phyloP scores from a whole-genome alignment of 2,329 filamentous ascomycete species.

The Fusarium robinianum region DNA sequence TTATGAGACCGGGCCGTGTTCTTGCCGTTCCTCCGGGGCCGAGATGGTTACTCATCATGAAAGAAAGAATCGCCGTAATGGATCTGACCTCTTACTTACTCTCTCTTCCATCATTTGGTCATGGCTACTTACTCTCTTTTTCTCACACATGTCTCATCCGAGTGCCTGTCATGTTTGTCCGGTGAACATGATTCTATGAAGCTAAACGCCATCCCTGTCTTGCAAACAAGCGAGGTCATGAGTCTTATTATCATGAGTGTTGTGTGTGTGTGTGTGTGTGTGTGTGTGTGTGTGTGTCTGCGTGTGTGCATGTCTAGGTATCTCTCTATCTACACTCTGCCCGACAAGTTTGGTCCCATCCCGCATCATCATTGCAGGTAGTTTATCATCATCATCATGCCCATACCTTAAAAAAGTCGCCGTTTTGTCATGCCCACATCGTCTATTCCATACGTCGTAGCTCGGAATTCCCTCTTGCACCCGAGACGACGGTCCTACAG shows the following conservation, averaged over 20 bases:
- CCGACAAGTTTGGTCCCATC: constrained; percentile 26
- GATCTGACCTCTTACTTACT: too few relatives aligned
- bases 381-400: constrained; percentile 11
- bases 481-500: constrained; percentile 28
- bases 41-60: background rate
- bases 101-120: too few relatives aligned
- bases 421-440: constrained; percentile 22
- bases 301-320: constrained; percentile 21
- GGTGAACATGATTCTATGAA: constrained; percentile 23
- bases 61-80: too few relatives aligned
- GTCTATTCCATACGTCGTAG: constrained; percentile 18
- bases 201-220: constrained; percentile 23
- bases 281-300: constrained; percentile 20
- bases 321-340: constrained; percentile 28
- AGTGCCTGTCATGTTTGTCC: constrained; percentile 10
- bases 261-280: constrained; percentile 12
- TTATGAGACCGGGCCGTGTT: background rate
- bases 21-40: constrained; percentile 1
- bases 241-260: too few relatives aligned
- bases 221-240: constrained; percentile 14
- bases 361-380: too few relatives aligned
- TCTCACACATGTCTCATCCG: constrained; percentile 13
- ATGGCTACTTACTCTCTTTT: too few relatives aligned
- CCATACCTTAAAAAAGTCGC: constrained; percentile 7
- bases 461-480: too few relatives aligned